These are phyloP conservation scores for Geosmithia morbida DNA, from an alignment of 2,329 filamentous ascomycete genomes.

Conservation along the genomic window DNA sequence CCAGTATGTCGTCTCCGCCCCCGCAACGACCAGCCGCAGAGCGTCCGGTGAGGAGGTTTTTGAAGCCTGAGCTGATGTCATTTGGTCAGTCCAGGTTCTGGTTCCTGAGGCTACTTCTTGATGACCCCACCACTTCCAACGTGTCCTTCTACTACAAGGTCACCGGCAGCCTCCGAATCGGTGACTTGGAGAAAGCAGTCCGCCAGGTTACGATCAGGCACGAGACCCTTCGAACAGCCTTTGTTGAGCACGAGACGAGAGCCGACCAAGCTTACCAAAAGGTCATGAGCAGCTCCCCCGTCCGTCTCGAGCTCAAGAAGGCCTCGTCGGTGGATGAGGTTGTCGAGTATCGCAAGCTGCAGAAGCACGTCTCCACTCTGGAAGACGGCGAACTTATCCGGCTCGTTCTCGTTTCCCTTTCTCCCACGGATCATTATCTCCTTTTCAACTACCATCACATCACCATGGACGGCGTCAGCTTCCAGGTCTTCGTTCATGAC, in stretches of 20 bases:
- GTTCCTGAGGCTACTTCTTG: constrained; percentile 12
- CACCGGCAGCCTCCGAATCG: constrained; percentile 14
- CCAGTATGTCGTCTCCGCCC: no score
- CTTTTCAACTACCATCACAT: constrained; percentile 34
- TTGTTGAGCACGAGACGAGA: constrained; percentile 7
- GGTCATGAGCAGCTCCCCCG: constrained; percentile 6
- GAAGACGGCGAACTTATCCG: constrained; percentile 16
- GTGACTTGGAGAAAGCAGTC: constrained; percentile 17
- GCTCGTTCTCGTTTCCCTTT: constrained; percentile 18
- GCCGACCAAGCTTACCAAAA: constrained; percentile 10
- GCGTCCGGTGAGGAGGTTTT: neutral
- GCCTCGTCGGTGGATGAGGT: constrained; percentile 9
- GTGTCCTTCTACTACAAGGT: constrained; percentile 16
- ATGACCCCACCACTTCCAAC: constrained; percentile 15
- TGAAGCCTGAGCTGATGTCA: constrained; percentile 14
- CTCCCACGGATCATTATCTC: constrained; percentile 19
- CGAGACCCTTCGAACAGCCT: constrained; percentile 14
- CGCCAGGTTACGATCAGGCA: constrained; percentile 12
- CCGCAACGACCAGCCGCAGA: neutral
- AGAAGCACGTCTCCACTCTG: constrained; percentile 20
- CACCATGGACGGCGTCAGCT: constrained; percentile 32
- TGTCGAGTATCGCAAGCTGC: constrained; percentile 15
- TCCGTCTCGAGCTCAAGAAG: constrained; percentile 11
- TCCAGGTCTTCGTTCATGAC: constrained; percentile 26
- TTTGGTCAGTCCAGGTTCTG: constrained; percentile 21